A percentile compares a stretch with the other conserved stretches of the same genome.
These are phyloP conservation scores for Hyaloscypha variabilis DNA, from an alignment of 495 filamentous ascomycete species.

Conservation along the genomic window DNA sequence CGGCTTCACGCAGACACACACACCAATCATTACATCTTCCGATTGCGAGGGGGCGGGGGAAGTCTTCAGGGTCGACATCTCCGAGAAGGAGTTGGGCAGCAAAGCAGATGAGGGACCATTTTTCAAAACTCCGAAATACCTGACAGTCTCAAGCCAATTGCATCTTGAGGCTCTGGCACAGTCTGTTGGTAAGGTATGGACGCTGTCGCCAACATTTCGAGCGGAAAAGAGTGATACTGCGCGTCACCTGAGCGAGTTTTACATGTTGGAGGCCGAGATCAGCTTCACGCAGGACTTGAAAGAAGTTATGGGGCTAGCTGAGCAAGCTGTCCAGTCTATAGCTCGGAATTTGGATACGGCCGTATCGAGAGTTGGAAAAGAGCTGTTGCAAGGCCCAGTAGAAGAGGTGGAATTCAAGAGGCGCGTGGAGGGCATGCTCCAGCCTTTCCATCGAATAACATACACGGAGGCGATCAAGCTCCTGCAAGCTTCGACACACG, in stretches of 20 bases:
- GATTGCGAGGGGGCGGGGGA: slow-evolving; percentile 97
- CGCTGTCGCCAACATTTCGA: slow-evolving; percentile 89
- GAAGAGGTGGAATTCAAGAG: slow-evolving; percentile 47
- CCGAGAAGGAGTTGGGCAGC: slow-evolving; percentile 35
- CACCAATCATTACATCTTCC: slow-evolving; percentile 93
- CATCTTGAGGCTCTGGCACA: slow-evolving; percentile 93
- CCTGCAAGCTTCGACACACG: slow-evolving; percentile 54
- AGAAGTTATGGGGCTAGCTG: slow-evolving; percentile 75
- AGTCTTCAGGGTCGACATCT: slow-evolving; percentile 70
- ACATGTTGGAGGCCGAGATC: slow-evolving; percentile 95
- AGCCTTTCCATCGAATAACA: slow-evolving; percentile 66
- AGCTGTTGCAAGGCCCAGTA: slow-evolving; percentile 51
- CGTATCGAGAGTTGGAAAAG: slow-evolving; percentile 53
- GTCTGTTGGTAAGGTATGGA: slow-evolving; percentile 89
- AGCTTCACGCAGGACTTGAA: slow-evolving; percentile 72
- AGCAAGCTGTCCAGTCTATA: slow-evolving; percentile 71
- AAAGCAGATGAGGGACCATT: slow-evolving; percentile 50
- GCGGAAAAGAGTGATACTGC: slow-evolving; percentile 94
- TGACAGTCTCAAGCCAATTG: slow-evolving; percentile 93
- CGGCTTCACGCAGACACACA: slow-evolving; percentile 83
- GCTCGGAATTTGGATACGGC: slow-evolving; percentile 56
- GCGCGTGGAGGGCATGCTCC: slow-evolving; percentile 72
- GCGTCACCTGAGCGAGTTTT: slow-evolving; percentile 95
- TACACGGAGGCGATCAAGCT: slow-evolving; percentile 76
- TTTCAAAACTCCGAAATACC: slow-evolving; percentile 89